Evolutionary conservation across 805 yeast genomes (phyloP), one percentile per base, ranked within the genome.

Genomic region (Candida tallmaniae): DNA sequence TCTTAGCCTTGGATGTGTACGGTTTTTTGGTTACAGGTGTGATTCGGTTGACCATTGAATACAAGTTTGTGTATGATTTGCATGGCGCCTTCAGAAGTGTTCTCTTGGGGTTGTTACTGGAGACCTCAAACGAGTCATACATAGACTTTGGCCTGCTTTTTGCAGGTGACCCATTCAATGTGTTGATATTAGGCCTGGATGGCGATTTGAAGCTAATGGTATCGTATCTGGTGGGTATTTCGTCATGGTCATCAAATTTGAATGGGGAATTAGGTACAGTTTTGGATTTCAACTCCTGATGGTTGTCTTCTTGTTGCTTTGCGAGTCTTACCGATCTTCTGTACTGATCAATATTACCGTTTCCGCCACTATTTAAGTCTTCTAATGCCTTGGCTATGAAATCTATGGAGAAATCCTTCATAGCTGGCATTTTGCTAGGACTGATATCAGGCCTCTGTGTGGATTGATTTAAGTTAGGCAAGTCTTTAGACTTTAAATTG

Each of bases 301-400:
- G 38, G 12, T 36, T 40, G 16, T 41, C 44, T n/a, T 27, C 13
- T 15, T 24, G 32, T 16, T 30, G 36, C 14, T 38, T 43, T 13
- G 50, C 45, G 7, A 45, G 32, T 16, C 73, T 43, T 11, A 65
- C 63, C 3, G 70, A 64, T 33, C 56, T 49, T 36, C 73, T 49
- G 41, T 58, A 67, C 42, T 57, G 61, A 29, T 51, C 60, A 24
- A 67, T 51, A 37, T 67, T 71, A 8, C 73, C 72, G 36, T 67
- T 53, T 5, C 73, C 73, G 9, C 73, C 73, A 1, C 57, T 46
- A 37, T 65, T 65, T 42, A 67, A 56, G 44, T 67, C 73, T 41
- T 67, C 71, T 22, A 67, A 47, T 1, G 71, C 72, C 36, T 66
- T 65, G 10, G 73, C 71, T 17, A 67, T 67, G 38, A 61, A 67